A percentile compares a stretch with the other conserved stretches of the same genome.
These are phyloP conservation scores for Paragyromitra xinjiangensis DNA, from an alignment of 495 filamentous ascomycete species.

Conservation along the genomic window DNA sequence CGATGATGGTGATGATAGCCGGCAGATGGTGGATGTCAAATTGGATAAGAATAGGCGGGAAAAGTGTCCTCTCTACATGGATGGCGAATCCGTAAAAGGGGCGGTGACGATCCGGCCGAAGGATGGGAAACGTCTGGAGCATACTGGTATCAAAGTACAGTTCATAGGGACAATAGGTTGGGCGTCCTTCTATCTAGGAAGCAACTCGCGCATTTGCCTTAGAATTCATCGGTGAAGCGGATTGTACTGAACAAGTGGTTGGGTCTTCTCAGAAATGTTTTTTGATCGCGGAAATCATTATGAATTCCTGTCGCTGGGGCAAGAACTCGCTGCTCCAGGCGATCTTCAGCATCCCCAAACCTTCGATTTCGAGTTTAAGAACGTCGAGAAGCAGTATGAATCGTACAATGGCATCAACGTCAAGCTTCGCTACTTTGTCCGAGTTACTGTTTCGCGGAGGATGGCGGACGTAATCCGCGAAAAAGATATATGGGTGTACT, in stretches of 20 bases:
- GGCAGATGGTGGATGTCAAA: slow-evolving; percentile 95
- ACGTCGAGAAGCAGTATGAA: slow-evolving; percentile 99
- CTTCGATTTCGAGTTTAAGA: slow-evolving; percentile 99
- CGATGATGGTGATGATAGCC: slow-evolving; percentile 84
- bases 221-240: slow-evolving; percentile 4
- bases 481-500: slow-evolving; percentile 99
- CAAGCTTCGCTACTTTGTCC: slow-evolving; percentile 96
- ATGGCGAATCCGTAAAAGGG: slow-evolving; percentile 97
- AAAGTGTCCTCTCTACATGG: slow-evolving; percentile 95
- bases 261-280: slow-evolving; percentile 81
- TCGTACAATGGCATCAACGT: slow-evolving; percentile 99
- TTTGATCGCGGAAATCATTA: slow-evolving; percentile 99
- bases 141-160: slow-evolving; percentile 99
- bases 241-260: slow-evolving; percentile 43
- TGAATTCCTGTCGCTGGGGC: slow-evolving; percentile 95
- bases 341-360: slow-evolving; percentile 98
- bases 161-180: slow-evolving; percentile 98
- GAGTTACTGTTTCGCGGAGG: slow-evolving; percentile 92
- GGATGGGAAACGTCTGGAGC: slow-evolving; percentile 96
- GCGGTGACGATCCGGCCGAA: slow-evolving; percentile 94
- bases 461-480: slow-evolving; percentile 98
- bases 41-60: slow-evolving; percentile 96
- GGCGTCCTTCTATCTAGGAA: slow-evolving; percentile 49
- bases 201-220: slow-evolving; percentile 19
- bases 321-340: slow-evolving; percentile 94